These are phyloP conservation scores for Calonectria pseudoreteaudii DNA, from an alignment of 2,329 filamentous ascomycete species.

Conservation along the genomic window DNA sequence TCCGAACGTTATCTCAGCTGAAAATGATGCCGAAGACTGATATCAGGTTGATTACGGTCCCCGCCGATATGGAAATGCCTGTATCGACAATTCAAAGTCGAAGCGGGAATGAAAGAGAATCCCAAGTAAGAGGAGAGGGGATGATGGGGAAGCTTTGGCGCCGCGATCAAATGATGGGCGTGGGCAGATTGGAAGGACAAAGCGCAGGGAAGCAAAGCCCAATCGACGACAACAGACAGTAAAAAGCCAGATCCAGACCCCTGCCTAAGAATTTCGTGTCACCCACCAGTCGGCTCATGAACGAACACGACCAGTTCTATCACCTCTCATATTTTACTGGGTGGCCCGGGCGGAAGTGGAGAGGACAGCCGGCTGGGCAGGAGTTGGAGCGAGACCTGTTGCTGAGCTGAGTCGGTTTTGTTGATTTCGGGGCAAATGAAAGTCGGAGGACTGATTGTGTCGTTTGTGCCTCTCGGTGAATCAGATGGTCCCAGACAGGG, in stretches of 20 bases:
- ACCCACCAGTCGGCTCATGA: constrained; percentile 21
- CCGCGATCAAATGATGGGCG: constrained; percentile 2
- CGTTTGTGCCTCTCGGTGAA: not conserved
- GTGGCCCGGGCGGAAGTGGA: constrained; percentile 18
- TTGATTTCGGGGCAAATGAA: not conserved
- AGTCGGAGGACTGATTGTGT: not conserved
- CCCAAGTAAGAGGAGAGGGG: not conserved
- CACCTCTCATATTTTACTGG: constrained; percentile 30
- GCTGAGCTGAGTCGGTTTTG: not conserved
- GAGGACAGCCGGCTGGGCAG: not conserved
- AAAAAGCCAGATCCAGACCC: constrained; percentile 14
- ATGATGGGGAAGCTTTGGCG: constrained; percentile 3
- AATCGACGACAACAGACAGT: constrained; percentile 8
- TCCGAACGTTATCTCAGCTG: not conserved
- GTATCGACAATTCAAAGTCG: not conserved
- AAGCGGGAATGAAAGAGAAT: not conserved
- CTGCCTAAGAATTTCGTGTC: constrained; percentile 11
- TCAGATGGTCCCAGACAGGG: not conserved
- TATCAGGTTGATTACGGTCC: not conserved
- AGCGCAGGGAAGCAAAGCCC: constrained; percentile 10
- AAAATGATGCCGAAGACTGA: not conserved
- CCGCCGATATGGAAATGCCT: not conserved
- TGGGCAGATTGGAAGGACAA: not conserved
- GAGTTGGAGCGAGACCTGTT: not conserved
- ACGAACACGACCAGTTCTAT: constrained; percentile 26